Base-by-base conservation (phyloP, 2,329 filamentous ascomycete species). In the Phialophora expanda region DNA sequence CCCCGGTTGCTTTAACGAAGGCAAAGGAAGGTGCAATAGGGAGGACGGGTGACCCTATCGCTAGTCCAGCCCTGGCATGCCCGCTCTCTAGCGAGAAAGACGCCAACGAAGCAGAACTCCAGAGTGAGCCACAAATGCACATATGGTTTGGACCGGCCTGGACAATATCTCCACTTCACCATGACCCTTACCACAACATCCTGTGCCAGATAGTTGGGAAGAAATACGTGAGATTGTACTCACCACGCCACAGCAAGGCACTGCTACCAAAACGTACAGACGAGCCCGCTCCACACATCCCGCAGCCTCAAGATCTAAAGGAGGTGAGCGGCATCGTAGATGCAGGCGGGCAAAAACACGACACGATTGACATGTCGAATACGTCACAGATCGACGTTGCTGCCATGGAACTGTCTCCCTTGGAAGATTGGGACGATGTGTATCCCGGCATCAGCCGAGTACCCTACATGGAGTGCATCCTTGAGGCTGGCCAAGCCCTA, bases 101-200 rank as follows among this genome's bases (percentile, higher is more conserved):
- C 5, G 59, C 58, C 2, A 75, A 61, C 7, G 56, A 56, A 17
- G 28, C 22, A 74, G 61, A 59, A 1, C 56, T 54, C 3, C 76
- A 69, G 14, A 11, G 34, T 28, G 66, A 70, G 0, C 81, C 90
- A 28, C 68, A 70, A 51, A 83, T 96, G 20, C 96, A 98, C 77
- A 93, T 92, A 7, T 99, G 95, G 95, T 90, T 98, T 69, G 95
- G 95, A 0, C 95, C 95, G 0, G 82, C 88, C 0, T 89, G 88
- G 57, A 98, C 95, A 0, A 93, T 97, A 69, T 97, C 93, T 0
- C 95, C 95, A 1, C 82, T 98, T 0, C 95, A 99, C 77, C 96
- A 92, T 1, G 95, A 98, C 74, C 92, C 91, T 1, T 96, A 97
- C 76, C 92, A 97, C 75, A 98, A 98, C 74, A 86, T 98, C 56